Evolutionary conservation across 371 early-diverging fungal genomes (phyloP).

Genomic region (Saksenaea vasiformis): DNA sequence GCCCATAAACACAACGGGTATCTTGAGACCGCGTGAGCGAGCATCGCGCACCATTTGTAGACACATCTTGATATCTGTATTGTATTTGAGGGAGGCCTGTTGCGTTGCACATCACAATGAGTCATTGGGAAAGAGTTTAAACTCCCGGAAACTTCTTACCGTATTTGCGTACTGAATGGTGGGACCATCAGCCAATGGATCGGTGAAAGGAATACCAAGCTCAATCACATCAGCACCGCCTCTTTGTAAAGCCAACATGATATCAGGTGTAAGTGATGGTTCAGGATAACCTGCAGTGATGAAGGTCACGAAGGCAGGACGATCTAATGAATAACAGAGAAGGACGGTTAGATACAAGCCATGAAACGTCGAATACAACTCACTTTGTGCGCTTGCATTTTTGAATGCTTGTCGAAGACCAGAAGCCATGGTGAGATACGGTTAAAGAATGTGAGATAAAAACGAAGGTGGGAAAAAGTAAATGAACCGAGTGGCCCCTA

Average conservation of each 20-base stretch:
- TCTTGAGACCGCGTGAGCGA: conserved; percentile 79
- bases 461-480: neutral
- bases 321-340: conserved; percentile 52
- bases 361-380: neutral
- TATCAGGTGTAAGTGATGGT: conserved; percentile 74
- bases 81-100: conserved; percentile 77
- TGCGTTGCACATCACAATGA: conserved; percentile 4
- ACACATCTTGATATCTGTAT: conserved; percentile 79
- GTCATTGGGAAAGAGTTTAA: neutral
- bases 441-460: conserved; percentile 1
- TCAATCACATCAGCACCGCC: conserved; percentile 98
- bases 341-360: neutral
- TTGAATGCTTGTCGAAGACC: conserved; percentile 46
- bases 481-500: neutral
- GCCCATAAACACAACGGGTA: conserved; percentile 96
- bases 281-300: conserved; percentile 92
- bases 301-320: conserved; percentile 92
- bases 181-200: conserved; percentile 97
- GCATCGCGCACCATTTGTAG: conserved; percentile 81
- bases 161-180: conserved; percentile 91
- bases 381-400: conserved; percentile 48
- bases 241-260: conserved; percentile 82
- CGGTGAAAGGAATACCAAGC: conserved; percentile 96
- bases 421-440: conserved; percentile 38
- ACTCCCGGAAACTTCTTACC: conserved; percentile 48